Evolutionary conservation across 306 rosid genomes (phyloP), one percentile per base, ranked within the genome.

Genomic region (Acacia acuminata): DNA sequence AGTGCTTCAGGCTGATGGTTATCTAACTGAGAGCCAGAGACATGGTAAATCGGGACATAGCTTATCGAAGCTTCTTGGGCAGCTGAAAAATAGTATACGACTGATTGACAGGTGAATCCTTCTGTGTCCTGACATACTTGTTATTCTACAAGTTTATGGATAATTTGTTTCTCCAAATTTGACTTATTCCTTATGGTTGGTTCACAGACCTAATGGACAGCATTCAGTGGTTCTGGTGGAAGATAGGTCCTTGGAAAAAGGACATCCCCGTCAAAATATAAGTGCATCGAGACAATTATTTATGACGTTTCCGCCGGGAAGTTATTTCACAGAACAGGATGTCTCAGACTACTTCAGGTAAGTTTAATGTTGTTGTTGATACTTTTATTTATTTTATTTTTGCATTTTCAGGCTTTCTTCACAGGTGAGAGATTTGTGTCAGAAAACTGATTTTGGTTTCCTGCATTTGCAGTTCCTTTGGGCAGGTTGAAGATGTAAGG

Each of bases 1-100:
- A 30, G 42, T 64, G n/a, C 70, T 64, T 64, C 70, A 30, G 42
- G 70, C 70, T 30, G 70, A 30, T 5, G 70, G 70, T 32, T 64
- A 64, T 64, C 70, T 30, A 64, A 64, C 70, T 64, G 70, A 64
- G 40, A 64, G 70, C 43, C 70, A 30, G 70, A 64, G 70, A 64
- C 70, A 64, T 64, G 70, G 70, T 27, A 64, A 15, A 64, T 64
- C 70, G 3, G 70, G 70, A 64, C 30, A 64, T 64, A 64, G 70
- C 32, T 64, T 64, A 14, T 30, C 70, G 16, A 64, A 64, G 70
- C 70, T 64, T 64, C 70, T 64, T 32, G 42, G 43, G 0, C 20
- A 22, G 16, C 16, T 64, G 70, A 64, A 64, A 30, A 64, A 64
- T 64, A 64, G 70, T 30, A 64, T 64, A 64, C 70, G 20, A 14